phyloP scores from a whole-genome alignment of 2,329 filamentous ascomycete genomes.

The Colletotrichum sp. region DNA sequence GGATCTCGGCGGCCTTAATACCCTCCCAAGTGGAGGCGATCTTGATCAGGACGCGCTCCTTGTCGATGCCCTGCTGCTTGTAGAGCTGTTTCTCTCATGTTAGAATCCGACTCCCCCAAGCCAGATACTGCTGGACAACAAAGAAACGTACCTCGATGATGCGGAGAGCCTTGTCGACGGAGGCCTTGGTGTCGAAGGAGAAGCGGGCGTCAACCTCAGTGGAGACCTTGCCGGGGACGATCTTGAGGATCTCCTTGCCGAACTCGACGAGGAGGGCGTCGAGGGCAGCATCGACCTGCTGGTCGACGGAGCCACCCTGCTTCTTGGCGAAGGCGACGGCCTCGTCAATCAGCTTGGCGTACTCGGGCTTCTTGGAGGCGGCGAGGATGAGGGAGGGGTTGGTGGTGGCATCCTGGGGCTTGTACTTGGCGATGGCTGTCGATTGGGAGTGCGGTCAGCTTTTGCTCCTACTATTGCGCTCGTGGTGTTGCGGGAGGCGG shows the following conservation, averaged over 20 bases:
- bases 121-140: too few relatives aligned
- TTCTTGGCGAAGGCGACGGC: slow-evolving; percentile 87
- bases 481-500: background rate
- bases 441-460: slow-evolving; percentile 20
- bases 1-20: slow-evolving; percentile 97
- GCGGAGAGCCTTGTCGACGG: slow-evolving; percentile 93
- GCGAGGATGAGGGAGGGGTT: slow-evolving; percentile 99
- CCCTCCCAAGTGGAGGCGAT: slow-evolving; percentile 99
- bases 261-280: slow-evolving; percentile 97
- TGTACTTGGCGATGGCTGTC: slow-evolving; percentile 97
- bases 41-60: slow-evolving; percentile 98
- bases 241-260: slow-evolving; percentile 95
- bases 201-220: slow-evolving; percentile 97
- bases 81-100: slow-evolving; percentile 72
- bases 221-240: slow-evolving; percentile 97
- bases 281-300: slow-evolving; percentile 87
- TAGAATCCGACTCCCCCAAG: slow-evolving; percentile 13
- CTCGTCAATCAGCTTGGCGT: slow-evolving; percentile 87
- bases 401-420: slow-evolving; percentile 99
- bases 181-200: slow-evolving; percentile 93
- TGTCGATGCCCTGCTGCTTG: slow-evolving; percentile 87
- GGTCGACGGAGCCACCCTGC: slow-evolving; percentile 70
- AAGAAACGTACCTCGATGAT: slow-evolving; percentile 80
- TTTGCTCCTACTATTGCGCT: background rate
- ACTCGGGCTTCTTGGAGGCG: slow-evolving; percentile 97